Percentiles rank a stretch among this genome's conserved stretches.
Evolutionary conservation across 2,329 filamentous ascomycete species (phyloP).

Genomic region (Epichloe sylvatica): DNA sequence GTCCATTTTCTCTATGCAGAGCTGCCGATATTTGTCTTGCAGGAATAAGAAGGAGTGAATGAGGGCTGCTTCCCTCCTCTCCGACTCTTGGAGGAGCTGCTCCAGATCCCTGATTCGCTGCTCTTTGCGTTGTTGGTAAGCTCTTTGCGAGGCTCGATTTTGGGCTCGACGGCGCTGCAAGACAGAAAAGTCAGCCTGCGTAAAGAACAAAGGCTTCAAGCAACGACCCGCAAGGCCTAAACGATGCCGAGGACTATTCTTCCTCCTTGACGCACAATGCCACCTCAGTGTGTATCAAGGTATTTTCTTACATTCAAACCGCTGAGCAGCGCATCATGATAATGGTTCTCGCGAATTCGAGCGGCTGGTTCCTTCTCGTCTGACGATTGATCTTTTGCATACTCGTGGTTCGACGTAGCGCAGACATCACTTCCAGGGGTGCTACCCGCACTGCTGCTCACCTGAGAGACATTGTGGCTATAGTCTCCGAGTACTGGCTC

Average conservation of each 20-base stretch:
- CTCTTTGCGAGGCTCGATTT: slow-evolving; percentile 20
- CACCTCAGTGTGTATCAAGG: no score
- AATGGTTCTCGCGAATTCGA: slow-evolving; percentile 36
- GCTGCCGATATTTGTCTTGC: neutral
- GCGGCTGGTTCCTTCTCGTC: neutral
- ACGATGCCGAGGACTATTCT: no score
- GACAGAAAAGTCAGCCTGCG: neutral
- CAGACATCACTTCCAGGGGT: slow-evolving; percentile 2
- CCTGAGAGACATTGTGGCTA: neutral
- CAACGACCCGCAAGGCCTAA: no score
- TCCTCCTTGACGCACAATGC: no score
- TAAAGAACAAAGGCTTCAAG: neutral
- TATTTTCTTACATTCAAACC: slow-evolving; percentile 30
- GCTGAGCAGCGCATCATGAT: slow-evolving; percentile 36
- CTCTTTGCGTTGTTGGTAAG: slow-evolving; percentile 25
- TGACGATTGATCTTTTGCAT: neutral
- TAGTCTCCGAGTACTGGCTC: neutral
- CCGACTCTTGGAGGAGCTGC: slow-evolving; percentile 37
- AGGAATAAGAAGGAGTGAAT: neutral
- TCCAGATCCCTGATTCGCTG: slow-evolving; percentile 52
- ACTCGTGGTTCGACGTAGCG: neutral
- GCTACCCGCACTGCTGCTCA: slow-evolving; percentile 7
- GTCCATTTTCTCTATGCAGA: neutral
- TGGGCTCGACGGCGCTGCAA: slow-evolving; percentile 19
- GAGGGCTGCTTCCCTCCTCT: slow-evolving; percentile 40